A percentile compares a stretch with the other conserved stretches of the same genome.
Conservation (phyloP, 2,329 filamentous ascomycete genomes). For the Epichloe typhina region DNA sequence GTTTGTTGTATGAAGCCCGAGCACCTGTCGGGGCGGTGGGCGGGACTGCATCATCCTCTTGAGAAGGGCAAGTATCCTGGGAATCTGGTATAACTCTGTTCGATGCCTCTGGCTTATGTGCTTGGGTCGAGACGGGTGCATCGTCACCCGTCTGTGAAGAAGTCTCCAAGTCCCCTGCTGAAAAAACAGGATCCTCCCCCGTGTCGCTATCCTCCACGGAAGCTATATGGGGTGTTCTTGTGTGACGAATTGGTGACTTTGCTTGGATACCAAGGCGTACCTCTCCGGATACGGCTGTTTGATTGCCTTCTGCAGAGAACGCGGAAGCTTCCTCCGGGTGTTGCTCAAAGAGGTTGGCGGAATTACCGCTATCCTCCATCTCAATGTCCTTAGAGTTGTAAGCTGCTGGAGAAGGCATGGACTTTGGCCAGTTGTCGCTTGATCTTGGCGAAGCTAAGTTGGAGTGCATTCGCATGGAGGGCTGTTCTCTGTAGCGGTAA, state of each 20-base stretch:
- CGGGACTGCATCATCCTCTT: not conserved
- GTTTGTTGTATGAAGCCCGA: not conserved
- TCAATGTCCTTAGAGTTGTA: not conserved
- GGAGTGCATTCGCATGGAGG: not conserved
- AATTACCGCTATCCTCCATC: not conserved
- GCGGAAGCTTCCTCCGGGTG: conserved; percentile 4
- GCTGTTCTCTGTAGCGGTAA: conserved; percentile 10
- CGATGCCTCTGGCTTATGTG: not conserved
- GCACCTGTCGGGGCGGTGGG: not conserved
- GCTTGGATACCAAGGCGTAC: not conserved
- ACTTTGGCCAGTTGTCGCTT: conserved; percentile 2
- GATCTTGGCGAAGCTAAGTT: conserved; percentile 3
- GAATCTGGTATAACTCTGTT: conserved; percentile 15
- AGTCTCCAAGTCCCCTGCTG: not conserved
- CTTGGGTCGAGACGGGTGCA: conserved; percentile 1
- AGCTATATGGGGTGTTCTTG: not conserved
- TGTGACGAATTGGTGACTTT: not conserved
- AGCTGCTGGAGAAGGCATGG: not conserved
- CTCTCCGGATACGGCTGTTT: not conserved
- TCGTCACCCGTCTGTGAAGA: conserved; percentile 6
- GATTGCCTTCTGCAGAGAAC: not conserved
- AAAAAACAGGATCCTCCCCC: conserved; percentile 4
- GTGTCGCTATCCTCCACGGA: conserved; percentile 5
- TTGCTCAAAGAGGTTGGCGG: conserved; percentile 6
- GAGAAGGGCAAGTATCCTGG: conserved; percentile 13